phyloP scores from a whole-genome alignment of 2,329 filamentous ascomycete genomes.

The Akanthomyces uredinophilus region DNA sequence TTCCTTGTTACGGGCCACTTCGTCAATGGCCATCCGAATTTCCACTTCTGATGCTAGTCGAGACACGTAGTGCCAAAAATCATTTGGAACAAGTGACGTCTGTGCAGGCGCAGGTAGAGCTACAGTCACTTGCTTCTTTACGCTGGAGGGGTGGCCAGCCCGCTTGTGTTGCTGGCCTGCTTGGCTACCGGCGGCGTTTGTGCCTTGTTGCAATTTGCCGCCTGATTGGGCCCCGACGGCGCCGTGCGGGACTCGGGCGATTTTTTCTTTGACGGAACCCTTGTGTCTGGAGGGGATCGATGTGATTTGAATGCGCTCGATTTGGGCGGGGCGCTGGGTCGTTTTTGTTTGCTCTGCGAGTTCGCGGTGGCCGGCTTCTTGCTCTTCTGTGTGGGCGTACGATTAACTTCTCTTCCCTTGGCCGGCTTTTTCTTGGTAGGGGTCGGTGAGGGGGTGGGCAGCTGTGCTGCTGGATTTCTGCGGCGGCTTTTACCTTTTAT shows the following conservation, averaged over 20 bases:
- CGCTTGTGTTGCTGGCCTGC: background rate
- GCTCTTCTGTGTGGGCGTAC: conserved; percentile 24
- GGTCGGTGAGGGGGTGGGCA: conserved; percentile 22
- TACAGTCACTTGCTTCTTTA: background rate
- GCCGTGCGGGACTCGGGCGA: background rate
- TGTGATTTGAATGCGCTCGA: conserved; percentile 14
- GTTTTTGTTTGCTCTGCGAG: conserved; percentile 19
- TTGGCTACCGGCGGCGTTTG: background rate
- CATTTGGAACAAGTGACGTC: background rate
- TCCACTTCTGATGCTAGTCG: conserved; percentile 59
- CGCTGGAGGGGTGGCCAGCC: background rate
- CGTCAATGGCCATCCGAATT: conserved; percentile 58
- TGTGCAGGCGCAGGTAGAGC: background rate
- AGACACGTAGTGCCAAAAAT: conserved; percentile 8
- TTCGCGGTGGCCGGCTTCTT: conserved; percentile 20
- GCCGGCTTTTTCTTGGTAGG: conserved; percentile 21
- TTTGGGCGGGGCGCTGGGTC: conserved; percentile 12
- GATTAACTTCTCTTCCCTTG: conserved; percentile 30
- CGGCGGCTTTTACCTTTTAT: conserved; percentile 34
- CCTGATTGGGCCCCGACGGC: background rate
- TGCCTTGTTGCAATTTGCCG: background rate
- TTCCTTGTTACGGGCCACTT: conserved; percentile 40
- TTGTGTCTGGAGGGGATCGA: conserved; percentile 27
- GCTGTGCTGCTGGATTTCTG: conserved; percentile 19
- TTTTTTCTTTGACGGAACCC: background rate